These are phyloP conservation scores for Podospora appendiculata DNA, from an alignment of 495 filamentous ascomycete species.

Conservation along the genomic window DNA sequence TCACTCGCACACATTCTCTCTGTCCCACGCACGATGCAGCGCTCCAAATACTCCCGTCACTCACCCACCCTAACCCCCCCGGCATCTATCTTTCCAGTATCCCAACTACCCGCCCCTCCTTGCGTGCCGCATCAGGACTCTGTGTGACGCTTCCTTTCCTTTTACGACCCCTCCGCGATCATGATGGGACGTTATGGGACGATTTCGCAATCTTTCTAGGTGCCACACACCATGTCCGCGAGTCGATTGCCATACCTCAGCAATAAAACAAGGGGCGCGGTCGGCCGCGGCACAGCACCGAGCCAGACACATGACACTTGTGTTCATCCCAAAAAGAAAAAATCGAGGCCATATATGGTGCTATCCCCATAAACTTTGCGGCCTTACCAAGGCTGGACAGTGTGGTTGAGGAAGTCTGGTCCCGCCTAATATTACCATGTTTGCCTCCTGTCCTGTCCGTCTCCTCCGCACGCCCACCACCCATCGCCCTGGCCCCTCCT, in stretches of 20 bases:
- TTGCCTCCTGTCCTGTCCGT: conserved; percentile 10
- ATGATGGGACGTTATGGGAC: neutral
- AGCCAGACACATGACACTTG: too few relatives aligned
- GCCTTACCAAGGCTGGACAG: conserved; percentile 9
- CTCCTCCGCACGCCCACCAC: neutral
- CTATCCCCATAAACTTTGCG: conserved; percentile 1
- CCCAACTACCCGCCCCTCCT: conserved; percentile 11
- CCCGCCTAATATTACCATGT: conserved; percentile 18
- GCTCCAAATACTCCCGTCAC: neutral
- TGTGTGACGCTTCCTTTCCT: neutral
- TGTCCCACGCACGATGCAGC: neutral
- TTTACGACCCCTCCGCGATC: neutral
- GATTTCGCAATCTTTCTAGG: neutral
- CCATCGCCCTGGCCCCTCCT: neutral
- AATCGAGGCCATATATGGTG: neutral
- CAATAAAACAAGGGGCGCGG: too few relatives aligned
- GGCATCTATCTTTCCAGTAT: neutral
- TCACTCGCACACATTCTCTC: neutral
- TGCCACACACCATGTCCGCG: conserved; percentile 2
- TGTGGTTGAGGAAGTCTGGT: conserved; percentile 5
- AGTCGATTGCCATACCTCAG: neutral
- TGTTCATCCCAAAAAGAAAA: neutral
- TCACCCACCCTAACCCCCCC: neutral
- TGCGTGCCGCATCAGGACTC: neutral
- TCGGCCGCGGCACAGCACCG: too few relatives aligned